Percentiles rank a stretch among this genome's conserved stretches.
Evolutionary conservation across 208 protist species (phyloP).

Genomic region (Wallacemonas sp.): DNA sequence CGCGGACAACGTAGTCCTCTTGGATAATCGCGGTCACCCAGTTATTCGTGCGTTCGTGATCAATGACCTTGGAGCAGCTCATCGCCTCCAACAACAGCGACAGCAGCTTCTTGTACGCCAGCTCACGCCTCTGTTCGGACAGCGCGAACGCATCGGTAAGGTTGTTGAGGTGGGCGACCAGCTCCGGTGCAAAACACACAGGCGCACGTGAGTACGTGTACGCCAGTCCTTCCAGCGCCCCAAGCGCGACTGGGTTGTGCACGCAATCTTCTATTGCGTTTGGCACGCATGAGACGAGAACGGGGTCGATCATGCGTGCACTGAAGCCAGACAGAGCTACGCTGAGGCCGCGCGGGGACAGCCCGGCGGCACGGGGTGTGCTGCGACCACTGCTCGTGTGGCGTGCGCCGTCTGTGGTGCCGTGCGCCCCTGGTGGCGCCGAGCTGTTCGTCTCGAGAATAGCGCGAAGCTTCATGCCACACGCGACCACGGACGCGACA

Average conservation of each 20-base stretch:
- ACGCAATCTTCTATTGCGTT: constrained; percentile 60
- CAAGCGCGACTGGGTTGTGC: constrained; percentile 52
- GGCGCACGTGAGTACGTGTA: constrained; percentile 50
- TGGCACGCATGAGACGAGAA: constrained; percentile 61
- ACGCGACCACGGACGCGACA: constrained; percentile 70
- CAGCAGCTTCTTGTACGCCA: constrained; percentile 67
- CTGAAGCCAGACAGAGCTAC: constrained; percentile 54
- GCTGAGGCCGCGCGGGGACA: constrained; percentile 23
- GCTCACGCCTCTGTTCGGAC: constrained; percentile 52
- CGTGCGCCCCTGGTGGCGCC: not conserved
- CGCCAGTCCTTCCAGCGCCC: constrained; percentile 63
- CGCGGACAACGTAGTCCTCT: constrained; percentile 68
- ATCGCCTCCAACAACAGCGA: constrained; percentile 76
- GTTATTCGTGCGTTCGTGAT: constrained; percentile 68
- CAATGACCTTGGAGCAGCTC: constrained; percentile 55
- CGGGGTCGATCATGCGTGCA: constrained; percentile 49
- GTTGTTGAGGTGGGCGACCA: constrained; percentile 68
- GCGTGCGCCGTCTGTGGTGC: not conserved
- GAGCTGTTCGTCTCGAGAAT: constrained; percentile 16
- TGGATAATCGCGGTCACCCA: constrained; percentile 80
- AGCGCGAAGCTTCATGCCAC: constrained; percentile 58
- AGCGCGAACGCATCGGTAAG: constrained; percentile 71
- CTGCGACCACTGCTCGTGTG: constrained; percentile 6
- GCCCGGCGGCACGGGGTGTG: constrained; percentile 8
- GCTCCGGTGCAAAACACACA: constrained; percentile 42